Conservation (phyloP, 2,329 filamentous ascomycete genomes). For the Aspergillus neoniger region DNA sequence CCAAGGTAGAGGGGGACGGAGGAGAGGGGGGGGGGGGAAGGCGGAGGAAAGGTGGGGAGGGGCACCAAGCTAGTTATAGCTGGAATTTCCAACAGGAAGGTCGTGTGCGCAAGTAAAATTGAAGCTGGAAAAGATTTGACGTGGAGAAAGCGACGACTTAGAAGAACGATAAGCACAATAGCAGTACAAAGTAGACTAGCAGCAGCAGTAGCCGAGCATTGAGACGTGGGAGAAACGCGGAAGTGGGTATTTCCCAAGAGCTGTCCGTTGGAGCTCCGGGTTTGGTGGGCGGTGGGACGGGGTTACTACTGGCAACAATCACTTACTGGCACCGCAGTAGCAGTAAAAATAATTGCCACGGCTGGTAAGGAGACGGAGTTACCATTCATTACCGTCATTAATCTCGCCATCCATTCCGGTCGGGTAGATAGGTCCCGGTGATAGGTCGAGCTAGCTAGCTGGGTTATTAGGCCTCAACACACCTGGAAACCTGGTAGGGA, state of each 20-base stretch:
- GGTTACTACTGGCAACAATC: too few species aligned
- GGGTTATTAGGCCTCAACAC: too few species aligned
- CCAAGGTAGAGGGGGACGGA: background rate
- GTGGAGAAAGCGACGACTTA: constrained; percentile 7
- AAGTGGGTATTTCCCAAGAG: background rate
- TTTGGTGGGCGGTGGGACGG: background rate
- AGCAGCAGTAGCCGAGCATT: background rate
- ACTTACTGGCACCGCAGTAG: background rate
- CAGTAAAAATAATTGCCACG: background rate
- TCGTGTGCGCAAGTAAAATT: constrained; percentile 3
- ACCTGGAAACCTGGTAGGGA: too few species aligned
- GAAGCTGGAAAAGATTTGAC: constrained; percentile 1
- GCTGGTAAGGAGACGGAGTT: background rate
- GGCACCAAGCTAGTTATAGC: constrained; percentile 2
- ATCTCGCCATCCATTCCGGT: too few species aligned
- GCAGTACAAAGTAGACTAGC: too few species aligned
- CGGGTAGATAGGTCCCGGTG: too few species aligned
- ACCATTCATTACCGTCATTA: too few species aligned
- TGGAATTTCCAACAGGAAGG: constrained; percentile 5
- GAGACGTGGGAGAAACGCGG: background rate
- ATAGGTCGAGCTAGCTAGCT: too few species aligned
- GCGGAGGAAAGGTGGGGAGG: constrained; percentile 3
- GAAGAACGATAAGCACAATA: background rate
- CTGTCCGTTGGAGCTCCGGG: constrained; percentile 8
- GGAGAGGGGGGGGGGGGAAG: background rate